These are phyloP conservation scores for Daldinia sp. DNA, from an alignment of 2,329 filamentous ascomycete species.

Conservation along the genomic window DNA sequence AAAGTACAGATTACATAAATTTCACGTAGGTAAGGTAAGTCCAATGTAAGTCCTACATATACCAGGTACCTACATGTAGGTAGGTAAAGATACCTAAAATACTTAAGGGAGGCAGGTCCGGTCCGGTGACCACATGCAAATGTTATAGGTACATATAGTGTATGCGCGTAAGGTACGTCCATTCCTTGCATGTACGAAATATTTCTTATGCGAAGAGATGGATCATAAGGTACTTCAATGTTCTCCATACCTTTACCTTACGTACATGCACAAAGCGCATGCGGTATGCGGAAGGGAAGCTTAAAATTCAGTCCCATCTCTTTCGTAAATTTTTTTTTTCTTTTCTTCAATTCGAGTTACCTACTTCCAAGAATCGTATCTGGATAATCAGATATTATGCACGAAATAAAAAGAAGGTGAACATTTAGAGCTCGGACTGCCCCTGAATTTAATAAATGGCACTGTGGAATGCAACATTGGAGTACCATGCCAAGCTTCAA, in stretches of 20 bases:
- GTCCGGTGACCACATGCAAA: background rate
- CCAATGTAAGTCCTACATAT: background rate
- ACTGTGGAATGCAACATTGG: constrained; percentile 36
- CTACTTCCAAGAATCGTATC: constrained; percentile 6
- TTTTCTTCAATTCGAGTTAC: too few species aligned
- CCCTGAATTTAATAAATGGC: constrained; percentile 42
- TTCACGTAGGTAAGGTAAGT: too few species aligned
- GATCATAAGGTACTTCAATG: background rate
- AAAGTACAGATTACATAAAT: background rate
- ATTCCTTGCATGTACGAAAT: constrained; percentile 3
- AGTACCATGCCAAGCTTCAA: constrained; percentile 31
- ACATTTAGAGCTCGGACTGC: constrained; percentile 20
- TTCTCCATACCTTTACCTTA: background rate
- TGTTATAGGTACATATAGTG: background rate
- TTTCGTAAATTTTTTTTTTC: background rate
- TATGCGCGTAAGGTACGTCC: background rate
- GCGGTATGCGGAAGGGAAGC: background rate
- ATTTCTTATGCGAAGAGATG: background rate
- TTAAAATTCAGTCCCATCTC: constrained; percentile 1
- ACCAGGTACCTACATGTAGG: background rate
- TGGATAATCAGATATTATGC: constrained; percentile 34
- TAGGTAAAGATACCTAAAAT: background rate
- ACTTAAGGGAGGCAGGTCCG: background rate
- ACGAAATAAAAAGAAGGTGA: constrained; percentile 21
- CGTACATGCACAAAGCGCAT: background rate